Evolutionary conservation across 306 rosid genomes (phyloP), one percentile per base, ranked within the genome.

Genomic region (Cucurbita moschata): DNA sequence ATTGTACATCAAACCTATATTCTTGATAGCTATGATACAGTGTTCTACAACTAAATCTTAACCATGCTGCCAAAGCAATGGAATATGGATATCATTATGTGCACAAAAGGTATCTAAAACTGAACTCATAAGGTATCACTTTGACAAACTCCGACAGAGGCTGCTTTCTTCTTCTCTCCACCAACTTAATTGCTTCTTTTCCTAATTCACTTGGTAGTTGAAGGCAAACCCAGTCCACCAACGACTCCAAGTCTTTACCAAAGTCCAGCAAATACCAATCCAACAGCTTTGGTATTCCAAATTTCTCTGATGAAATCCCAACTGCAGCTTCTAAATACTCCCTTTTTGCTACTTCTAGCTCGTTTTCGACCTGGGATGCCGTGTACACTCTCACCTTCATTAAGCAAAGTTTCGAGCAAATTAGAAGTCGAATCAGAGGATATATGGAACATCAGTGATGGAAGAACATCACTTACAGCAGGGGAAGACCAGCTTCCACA

Each of bases 401-500:
- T 82, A 67, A n/a, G n/a, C 61, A 80, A 68, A 30, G 52, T 50
- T 50, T 50, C 50, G 75, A 51, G 44, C 72, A 72, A 23, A 71
- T 81, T 18, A 46, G 0, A 13, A 72, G 4, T 14, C 10, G 19
- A 78, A 43, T 68, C 57, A 43, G 23, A 73, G 8, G 39, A 47
- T 30, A 30, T 30, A 30, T 30, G 35, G 35, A 30, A 30, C 35
- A 30, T 30, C 35, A 30, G 35, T 30, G 35, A 73, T 55, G 65
- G 19, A 65, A 42, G 64, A 43, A 73, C 38, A 8, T 16, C 26
- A 39, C 97, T 87, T 91, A 94, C 99, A 72, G 91, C 91, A 47
- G 99, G 99, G 77, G 99, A 94, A 71, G 99, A 94, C 97, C 96
- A 91, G 77, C 97, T 94, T 79, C 99, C 99, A 84, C 92, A 83